Conservation (phyloP, 2,329 filamentous ascomycete species). For the Fusarium dimerum region DNA sequence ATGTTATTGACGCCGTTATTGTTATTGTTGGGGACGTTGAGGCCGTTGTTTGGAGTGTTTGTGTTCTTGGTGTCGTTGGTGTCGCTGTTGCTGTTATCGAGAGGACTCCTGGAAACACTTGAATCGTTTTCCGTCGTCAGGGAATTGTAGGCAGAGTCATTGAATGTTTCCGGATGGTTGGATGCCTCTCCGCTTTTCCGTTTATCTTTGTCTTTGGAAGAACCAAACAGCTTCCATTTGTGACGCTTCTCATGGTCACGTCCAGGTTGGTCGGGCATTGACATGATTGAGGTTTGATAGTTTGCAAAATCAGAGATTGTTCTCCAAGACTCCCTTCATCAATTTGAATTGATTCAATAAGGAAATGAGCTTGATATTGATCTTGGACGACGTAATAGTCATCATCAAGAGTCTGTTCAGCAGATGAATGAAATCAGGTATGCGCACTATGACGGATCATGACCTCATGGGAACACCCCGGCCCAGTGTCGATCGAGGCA, state of each 20-base stretch:
- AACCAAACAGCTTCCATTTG: slow-evolving; percentile 28
- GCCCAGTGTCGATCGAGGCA: background rate
- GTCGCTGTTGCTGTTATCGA: background rate
- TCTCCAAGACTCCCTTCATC: too few relatives aligned
- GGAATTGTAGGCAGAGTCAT: slow-evolving; percentile 27
- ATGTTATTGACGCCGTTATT: background rate
- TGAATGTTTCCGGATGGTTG: slow-evolving; percentile 5
- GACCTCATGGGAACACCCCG: background rate
- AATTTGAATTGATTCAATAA: too few relatives aligned
- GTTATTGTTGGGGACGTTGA: background rate
- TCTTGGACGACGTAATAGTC: background rate
- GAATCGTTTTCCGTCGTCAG: slow-evolving; percentile 22
- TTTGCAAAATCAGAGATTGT: too few relatives aligned
- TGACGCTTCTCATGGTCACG: slow-evolving; percentile 21
- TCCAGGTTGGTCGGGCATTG: slow-evolving; percentile 11
- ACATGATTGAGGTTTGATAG: slow-evolving; percentile 1
- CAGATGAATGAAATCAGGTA: background rate
- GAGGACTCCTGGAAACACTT: slow-evolving; percentile 8
- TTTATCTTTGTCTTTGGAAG: slow-evolving; percentile 25
- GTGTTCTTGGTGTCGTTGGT: background rate
- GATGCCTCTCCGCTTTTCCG: slow-evolving; percentile 12
- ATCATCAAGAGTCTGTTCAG: background rate
- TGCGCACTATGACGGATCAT: background rate
- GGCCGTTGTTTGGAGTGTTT: background rate
- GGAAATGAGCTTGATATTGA: too few relatives aligned